Evolutionary conservation across 1,139 yeast species (phyloP), one percentile per base, ranked within the genome.

Genomic region (Pichia cactophila): DNA sequence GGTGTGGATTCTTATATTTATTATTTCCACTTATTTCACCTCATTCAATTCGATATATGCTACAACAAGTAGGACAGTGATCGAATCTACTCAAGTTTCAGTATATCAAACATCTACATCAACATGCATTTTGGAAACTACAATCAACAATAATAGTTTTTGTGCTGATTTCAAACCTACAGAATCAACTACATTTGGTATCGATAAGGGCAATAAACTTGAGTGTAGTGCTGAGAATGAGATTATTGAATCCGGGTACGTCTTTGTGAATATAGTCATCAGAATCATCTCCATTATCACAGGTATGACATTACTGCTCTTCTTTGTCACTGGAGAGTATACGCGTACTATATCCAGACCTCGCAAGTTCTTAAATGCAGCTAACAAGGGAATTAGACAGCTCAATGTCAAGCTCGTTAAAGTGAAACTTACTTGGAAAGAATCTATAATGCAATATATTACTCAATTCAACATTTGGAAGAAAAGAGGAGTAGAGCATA

Each of bases 271-370:
- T 47, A 74, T 81, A 31, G 61, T 74, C 0, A 68, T 81, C 44
- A 84, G 84, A 59, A 78, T 90, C 46, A 66, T 80, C 14, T 73
- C 86, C 29, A 69, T 86, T 28, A 86, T 90, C 42, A 77, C 85
- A 26, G 58, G 77, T 16, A 80, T 89, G 38, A 86, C 96, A 0
- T 69, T 89, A 48, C 74, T 81, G 43, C 70, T 92, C 42, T 92
- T 88, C 66, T 89, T 86, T 60, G 69, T 92, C 38, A 85, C 95
- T 29, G 98, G 97, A 2, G 94, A 89, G 66, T 90, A 90, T 64
- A 80, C 78, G 52, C 79, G 92, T 54, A 87, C 96, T 0, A 85
- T 92, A 53, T 86, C 86, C 10, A 71, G 83, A 43, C 95, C 97
- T 2, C 75, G 95, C 50, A 77, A 78, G 60, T 90, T 89, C 63